These are phyloP conservation scores for Mortierella alpina DNA, from an alignment of 192 early-diverging fungal genomes.

Conservation along the genomic window DNA sequence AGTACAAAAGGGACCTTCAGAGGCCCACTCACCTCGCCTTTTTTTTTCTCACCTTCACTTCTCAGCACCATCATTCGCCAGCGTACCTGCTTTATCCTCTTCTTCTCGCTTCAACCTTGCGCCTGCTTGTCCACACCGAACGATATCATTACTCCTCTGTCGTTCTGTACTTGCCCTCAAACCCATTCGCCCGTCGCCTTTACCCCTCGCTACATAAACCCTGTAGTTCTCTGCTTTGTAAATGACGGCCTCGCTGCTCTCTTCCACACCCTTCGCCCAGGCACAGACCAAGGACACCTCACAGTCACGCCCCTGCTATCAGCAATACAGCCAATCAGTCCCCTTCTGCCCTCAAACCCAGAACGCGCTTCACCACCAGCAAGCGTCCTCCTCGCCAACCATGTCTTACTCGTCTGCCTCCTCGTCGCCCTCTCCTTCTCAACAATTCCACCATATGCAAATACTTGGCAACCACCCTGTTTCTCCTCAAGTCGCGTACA, in stretches of 20 bases:
- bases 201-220: background rate
- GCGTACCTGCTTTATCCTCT: background rate
- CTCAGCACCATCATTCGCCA: conserved; percentile 1
- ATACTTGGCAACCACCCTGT: conserved; percentile 48
- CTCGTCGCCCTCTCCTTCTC: conserved; percentile 12
- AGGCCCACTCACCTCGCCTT: conserved; percentile 17
- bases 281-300: conserved; percentile 35
- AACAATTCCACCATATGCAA: conserved; percentile 34
- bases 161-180: background rate
- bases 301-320: conserved; percentile 6
- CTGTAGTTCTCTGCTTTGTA: background rate
- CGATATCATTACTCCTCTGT: background rate
- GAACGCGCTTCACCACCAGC: conserved; percentile 13
- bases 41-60: conserved; percentile 2
- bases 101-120: background rate
- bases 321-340: conserved; percentile 16
- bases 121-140: background rate
- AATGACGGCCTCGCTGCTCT: conserved; percentile 22
- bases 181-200: background rate
- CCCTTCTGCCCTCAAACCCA: background rate
- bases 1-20: conserved; percentile 37
- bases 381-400: conserved; percentile 14
- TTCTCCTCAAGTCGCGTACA: conserved; percentile 9
- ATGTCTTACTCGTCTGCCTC: conserved; percentile 5
- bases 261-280: conserved; percentile 11